phyloP scores from a whole-genome alignment of 768 basidiomycete species.

The Mycena maculata region DNA sequence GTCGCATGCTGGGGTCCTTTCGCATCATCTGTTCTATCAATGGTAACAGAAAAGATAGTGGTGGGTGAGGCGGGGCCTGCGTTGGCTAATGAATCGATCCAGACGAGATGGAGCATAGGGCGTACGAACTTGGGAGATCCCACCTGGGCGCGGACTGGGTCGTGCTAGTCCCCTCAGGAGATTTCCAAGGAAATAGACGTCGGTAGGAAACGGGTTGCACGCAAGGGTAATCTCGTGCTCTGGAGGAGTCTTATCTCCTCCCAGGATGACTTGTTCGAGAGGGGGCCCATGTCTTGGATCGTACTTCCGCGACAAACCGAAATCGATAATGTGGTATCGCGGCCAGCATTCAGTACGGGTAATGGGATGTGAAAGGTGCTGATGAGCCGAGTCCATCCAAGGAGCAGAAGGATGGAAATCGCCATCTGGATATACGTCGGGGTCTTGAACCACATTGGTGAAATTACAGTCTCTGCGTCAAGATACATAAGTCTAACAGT shows the following conservation, averaged over 20 bases:
- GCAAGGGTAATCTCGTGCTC: background rate
- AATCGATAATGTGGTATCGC: constrained; percentile 5
- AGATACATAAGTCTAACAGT: background rate
- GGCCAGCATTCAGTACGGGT: constrained; percentile 6
- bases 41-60: background rate
- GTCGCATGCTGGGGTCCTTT: background rate
- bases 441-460: background rate
- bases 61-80: background rate
- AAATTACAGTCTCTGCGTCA: background rate
- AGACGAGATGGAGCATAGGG: background rate
- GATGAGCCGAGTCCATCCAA: too few species aligned
- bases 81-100: background rate
- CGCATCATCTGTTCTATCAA: constrained; percentile 1
- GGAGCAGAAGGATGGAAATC: too few species aligned
- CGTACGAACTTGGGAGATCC: background rate
- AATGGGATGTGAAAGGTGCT: too few species aligned
- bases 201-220: constrained; percentile 15
- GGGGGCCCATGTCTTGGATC: background rate
- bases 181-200: constrained; percentile 16
- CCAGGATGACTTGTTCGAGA: background rate
- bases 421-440: background rate
- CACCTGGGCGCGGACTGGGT: background rate
- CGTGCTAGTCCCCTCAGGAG: background rate
- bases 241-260: constrained; percentile 3
- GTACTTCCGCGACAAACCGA: constrained; percentile 2